Conservation (phyloP, 2,329 filamentous ascomycete genomes). For the Pseudocercospora cruenta region DNA sequence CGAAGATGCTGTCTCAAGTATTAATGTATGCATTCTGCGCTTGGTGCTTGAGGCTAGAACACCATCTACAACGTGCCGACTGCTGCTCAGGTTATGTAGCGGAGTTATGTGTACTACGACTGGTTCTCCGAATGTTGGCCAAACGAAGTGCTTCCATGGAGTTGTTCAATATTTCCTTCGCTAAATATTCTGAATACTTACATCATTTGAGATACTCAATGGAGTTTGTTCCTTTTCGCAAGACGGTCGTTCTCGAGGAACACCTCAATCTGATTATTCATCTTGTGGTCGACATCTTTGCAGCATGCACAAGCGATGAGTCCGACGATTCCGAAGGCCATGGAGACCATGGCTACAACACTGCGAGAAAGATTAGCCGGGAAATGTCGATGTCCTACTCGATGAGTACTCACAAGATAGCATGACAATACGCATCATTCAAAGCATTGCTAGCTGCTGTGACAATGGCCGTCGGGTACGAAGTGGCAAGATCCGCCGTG, state of each 20-base stretch:
- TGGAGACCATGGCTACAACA: conserved; percentile 26
- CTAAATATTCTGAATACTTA: neutral
- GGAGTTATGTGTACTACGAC: too few species aligned
- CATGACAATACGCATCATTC: conserved; percentile 19
- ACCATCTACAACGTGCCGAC: too few species aligned
- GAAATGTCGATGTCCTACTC: too few species aligned
- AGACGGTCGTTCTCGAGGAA: conserved; percentile 32
- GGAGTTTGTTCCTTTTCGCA: conserved; percentile 30
- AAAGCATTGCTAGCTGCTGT: conserved; percentile 16
- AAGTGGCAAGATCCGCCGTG: conserved; percentile 9
- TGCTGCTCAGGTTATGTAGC: too few species aligned
- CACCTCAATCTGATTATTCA: conserved; percentile 38
- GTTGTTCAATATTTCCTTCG: neutral
- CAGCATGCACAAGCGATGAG: conserved; percentile 28
- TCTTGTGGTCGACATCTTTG: conserved; percentile 29
- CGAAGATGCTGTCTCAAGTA: too few species aligned
- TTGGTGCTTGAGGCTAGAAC: too few species aligned
- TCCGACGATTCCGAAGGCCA: conserved; percentile 28
- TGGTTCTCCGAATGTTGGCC: too few species aligned
- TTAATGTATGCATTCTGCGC: too few species aligned
- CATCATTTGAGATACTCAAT: conserved; percentile 2
- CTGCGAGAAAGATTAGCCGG: neutral
- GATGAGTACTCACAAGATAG: conserved; percentile 10
- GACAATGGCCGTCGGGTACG: conserved; percentile 14
- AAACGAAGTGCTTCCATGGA: too few species aligned